Percentiles rank a stretch among this genome's conserved stretches.
phyloP scores from a whole-genome alignment of 2,329 filamentous ascomycete species.

The Botryotinia narcissicola region DNA sequence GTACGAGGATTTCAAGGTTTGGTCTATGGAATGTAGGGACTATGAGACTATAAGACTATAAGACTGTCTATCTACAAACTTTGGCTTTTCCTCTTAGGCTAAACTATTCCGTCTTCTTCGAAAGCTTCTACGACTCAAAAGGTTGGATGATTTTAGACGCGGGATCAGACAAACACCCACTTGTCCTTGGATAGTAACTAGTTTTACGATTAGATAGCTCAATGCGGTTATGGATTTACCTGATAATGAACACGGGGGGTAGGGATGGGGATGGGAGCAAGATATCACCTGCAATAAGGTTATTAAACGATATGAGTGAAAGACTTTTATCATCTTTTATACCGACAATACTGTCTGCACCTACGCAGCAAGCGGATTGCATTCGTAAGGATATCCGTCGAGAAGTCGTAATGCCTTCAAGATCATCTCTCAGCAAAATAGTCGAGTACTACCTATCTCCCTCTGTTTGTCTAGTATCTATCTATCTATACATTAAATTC shows the following conservation, averaged over 20 bases:
- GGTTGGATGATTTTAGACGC: slow-evolving; percentile 3
- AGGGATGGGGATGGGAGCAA: background rate
- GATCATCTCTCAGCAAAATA: background rate
- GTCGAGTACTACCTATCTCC: background rate
- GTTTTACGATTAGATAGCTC: background rate
- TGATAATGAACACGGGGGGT: slow-evolving; percentile 11
- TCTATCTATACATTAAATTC: background rate
- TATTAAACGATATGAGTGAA: background rate
- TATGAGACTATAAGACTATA: background rate
- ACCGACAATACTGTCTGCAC: background rate
- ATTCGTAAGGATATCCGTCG: background rate
- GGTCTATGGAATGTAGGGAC: slow-evolving; percentile 16
- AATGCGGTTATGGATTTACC: background rate
- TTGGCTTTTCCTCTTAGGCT: background rate
- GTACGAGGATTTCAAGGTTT: slow-evolving; percentile 8
- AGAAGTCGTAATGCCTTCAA: background rate
- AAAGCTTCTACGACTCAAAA: background rate
- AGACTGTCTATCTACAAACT: background rate
- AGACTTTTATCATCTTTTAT: background rate
- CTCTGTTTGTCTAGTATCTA: background rate
- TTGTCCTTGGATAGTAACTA: slow-evolving; percentile 2
- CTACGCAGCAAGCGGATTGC: background rate
- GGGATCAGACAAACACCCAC: slow-evolving; percentile 8
- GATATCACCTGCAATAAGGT: background rate
- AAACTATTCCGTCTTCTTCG: background rate